Percentiles rank a stretch among this genome's conserved stretches.
phyloP scores from a whole-genome alignment of 768 basidiomycete species.

The Auricularia heimuer region DNA sequence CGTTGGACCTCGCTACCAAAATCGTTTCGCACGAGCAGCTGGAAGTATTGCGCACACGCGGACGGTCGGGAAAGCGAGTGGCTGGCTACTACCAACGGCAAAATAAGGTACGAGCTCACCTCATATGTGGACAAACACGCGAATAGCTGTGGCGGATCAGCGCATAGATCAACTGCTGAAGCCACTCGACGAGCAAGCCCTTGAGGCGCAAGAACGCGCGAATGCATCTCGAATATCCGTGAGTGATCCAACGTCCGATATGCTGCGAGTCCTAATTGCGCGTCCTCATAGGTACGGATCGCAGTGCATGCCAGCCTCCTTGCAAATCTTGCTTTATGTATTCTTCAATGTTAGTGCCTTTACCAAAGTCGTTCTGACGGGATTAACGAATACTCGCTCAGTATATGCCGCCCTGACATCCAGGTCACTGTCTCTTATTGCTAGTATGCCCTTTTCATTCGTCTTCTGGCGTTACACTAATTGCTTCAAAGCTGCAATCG shows the following conservation, averaged over 20 bases:
- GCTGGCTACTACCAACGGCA: not conserved
- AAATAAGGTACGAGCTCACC: not conserved
- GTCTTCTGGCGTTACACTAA: not conserved
- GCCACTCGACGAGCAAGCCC: not conserved
- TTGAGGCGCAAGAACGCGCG: not conserved
- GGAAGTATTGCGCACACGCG: not conserved
- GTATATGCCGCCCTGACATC: conserved; percentile 91
- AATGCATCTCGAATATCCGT: not conserved
- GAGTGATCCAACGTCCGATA: not conserved
- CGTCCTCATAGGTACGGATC: conserved; percentile 58
- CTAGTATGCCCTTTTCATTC: conserved; percentile 27
- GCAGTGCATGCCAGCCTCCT: conserved; percentile 76
- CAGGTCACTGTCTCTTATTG: conserved; percentile 73
- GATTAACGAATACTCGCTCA: conserved; percentile 18
- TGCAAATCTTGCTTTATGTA: conserved; percentile 62
- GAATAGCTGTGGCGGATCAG: not conserved
- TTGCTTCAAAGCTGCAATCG: conserved; percentile 45
- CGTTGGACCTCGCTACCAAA: not conserved
- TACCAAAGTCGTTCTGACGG: not conserved
- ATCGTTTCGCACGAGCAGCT: not conserved
- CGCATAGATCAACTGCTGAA: not conserved
- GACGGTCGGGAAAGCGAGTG: not conserved
- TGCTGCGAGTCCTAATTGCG: not conserved
- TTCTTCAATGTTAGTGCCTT: conserved; percentile 52
- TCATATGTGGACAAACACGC: not conserved